Evolutionary conservation across 495 filamentous ascomycete genomes (phyloP).

Genomic region (Lophium mytilinum): DNA sequence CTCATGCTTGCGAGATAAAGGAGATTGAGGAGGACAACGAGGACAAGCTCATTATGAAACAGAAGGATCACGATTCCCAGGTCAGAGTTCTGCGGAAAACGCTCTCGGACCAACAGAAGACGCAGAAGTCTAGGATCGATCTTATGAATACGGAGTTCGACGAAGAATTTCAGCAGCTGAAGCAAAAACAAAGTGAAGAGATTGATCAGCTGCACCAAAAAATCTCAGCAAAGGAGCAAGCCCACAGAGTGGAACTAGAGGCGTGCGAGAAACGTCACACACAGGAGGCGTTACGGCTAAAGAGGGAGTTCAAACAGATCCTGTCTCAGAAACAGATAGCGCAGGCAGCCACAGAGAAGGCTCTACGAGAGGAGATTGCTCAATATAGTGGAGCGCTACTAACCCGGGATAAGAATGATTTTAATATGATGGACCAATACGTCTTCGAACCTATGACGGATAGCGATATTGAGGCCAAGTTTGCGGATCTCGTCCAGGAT

Average conservation of each 20-base stretch:
- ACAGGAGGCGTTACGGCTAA: not conserved
- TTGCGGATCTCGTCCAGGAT: not conserved
- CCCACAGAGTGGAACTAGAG: not conserved
- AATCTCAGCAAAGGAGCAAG: not conserved
- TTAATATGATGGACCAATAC: not conserved
- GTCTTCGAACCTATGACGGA: slow-evolving; percentile 3
- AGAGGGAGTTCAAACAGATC: not conserved
- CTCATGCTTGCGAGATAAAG: not conserved
- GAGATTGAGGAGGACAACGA: too few relatives aligned
- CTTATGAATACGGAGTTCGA: not conserved
- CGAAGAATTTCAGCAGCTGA: not conserved
- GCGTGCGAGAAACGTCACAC: not conserved
- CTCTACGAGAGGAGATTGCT: not conserved
- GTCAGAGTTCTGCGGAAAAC: too few relatives aligned
- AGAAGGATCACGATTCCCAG: too few relatives aligned
- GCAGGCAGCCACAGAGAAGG: not conserved
- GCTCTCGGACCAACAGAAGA: not conserved
- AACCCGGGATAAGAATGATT: not conserved
- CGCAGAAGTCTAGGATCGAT: not conserved
- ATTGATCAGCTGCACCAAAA: not conserved
- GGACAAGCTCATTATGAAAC: too few relatives aligned
- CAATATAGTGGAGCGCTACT: not conserved
- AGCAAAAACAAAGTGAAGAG: not conserved
- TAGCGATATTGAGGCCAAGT: slow-evolving; percentile 1
- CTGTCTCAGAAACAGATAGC: not conserved